Evolutionary conservation across 441 rosid species (phyloP), one percentile per base, ranked within the genome.

Genomic region (Syzygium syzygioides): DNA sequence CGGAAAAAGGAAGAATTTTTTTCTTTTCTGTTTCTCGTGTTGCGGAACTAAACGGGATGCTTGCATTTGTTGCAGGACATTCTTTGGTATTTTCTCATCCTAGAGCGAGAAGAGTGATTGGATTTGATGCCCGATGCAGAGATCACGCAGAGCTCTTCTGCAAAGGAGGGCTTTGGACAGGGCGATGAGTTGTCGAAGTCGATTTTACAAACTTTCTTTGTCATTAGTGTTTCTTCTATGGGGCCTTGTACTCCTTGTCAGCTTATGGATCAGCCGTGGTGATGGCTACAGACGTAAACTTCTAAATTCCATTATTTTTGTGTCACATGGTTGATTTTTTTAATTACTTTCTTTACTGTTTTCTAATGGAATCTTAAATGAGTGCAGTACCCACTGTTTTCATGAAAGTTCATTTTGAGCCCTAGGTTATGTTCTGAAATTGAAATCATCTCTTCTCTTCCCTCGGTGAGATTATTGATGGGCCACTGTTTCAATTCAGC

Each of bases 61-160:
- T 80, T 55, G 50, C 55, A 53, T 84, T 30, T 89, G 87, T 26
- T 79, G 86, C 79, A 87, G 90, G 85, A 59, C 32, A 55, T 86
- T 85, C 52, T 37, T 76, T 76, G 83, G 12, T 41, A 76, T 76
- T 37, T 55, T 55, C 18, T 55, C 20, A 23, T 85, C 50, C 64
- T 85, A 55, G 62, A 32, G 86, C 85, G 85, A 32, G 34, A 87
- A 76, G 50, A 88, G 86, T 76, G 76, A 87, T 86, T 56, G 89
- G 88, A 90, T 94, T 94, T 93, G 94, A 96, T 97, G 98, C 95
- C 94, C 93, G 86, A 97, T 97, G 99, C 98, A 94, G 95, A 96
- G 97, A 92, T 96, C 98, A 89, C 94, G 96, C 90, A 94, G 90
- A 94, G 96, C 97, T 96, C 95, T 96, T 96, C 97, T 93, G 79